Conservation (phyloP, 257 asterid genomes). For the Ilex asprella region DNA sequence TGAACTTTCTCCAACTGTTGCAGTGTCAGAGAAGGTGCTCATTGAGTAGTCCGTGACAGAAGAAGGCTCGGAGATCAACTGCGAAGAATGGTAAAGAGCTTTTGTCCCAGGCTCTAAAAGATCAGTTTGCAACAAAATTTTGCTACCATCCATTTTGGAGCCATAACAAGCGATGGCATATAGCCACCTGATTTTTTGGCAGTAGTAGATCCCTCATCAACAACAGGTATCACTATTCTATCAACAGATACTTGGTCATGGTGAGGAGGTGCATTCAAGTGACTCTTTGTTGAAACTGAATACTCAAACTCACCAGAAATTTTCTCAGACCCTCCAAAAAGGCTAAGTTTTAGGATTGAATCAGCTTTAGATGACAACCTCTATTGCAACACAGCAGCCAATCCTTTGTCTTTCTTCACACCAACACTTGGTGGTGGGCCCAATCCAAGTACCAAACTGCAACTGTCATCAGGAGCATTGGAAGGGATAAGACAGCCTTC, state of each 20-base stretch:
- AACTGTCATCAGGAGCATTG: conserved; percentile 60
- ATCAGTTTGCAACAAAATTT: conserved; percentile 14
- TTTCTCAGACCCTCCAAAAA: conserved; percentile 46
- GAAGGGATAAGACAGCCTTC: conserved; percentile 22
- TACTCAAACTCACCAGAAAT: conserved; percentile 35
- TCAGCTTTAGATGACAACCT: conserved; percentile 38
- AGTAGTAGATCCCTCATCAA: conserved; percentile 94
- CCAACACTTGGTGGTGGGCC: conserved; percentile 77
- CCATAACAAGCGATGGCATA: conserved; percentile 63
- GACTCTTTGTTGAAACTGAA: conserved; percentile 37
- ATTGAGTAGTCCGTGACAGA: conserved; percentile 50
- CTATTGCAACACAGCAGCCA: conserved; percentile 18
- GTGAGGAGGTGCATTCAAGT: conserved; percentile 27
- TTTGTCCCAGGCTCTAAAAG: conserved; percentile 24
- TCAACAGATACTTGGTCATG: conserved; percentile 28
- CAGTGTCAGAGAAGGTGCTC: conserved; percentile 57
- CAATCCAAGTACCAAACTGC: conserved; percentile 83
- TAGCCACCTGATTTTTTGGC: conserved; percentile 92
- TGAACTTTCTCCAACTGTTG: conserved; percentile 38
- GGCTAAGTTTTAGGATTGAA: conserved; percentile 60
- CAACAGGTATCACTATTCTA: conserved; percentile 30
- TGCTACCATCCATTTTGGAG: conserved; percentile 39
- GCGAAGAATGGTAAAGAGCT: conserved; percentile 42
- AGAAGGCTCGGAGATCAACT: conserved; percentile 57
- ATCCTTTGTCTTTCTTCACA: conserved; percentile 34